Percentiles rank a stretch among this genome's conserved stretches.
These are phyloP conservation scores for Rhododendron simsii DNA, from an alignment of 148 eudicot genomes.

Conservation along the genomic window DNA sequence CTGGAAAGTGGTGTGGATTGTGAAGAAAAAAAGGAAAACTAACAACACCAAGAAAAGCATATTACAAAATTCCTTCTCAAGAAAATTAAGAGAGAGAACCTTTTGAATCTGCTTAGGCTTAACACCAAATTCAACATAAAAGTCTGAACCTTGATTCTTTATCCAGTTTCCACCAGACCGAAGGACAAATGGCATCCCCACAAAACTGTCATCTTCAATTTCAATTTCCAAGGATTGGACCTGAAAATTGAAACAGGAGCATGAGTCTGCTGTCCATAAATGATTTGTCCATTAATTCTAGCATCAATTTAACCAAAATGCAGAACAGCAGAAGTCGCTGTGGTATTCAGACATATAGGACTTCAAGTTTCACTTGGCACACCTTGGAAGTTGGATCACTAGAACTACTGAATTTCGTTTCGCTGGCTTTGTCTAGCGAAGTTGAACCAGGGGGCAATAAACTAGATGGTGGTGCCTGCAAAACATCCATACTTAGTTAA, in stretches of 20 bases:
- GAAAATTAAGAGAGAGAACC: slow-evolving; percentile 20
- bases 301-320: neutral
- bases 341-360: neutral
- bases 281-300: neutral
- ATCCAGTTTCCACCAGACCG: slow-evolving; percentile 76
- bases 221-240: slow-evolving; percentile 61
- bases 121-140: slow-evolving; percentile 55
- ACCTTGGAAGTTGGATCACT: slow-evolving; percentile 57
- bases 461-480: slow-evolving; percentile 72
- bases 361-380: slow-evolving; percentile 12
- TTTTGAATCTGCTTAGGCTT: slow-evolving; percentile 35
- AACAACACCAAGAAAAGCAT: slow-evolving; percentile 4
- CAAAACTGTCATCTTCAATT: slow-evolving; percentile 56
- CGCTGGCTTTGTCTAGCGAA: slow-evolving; percentile 50
- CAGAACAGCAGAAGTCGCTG: neutral
- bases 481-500: slow-evolving; percentile 3
- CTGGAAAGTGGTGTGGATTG: neutral
- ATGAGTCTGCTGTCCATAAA: neutral
- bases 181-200: slow-evolving; percentile 97
- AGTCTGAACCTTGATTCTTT: slow-evolving; percentile 84
- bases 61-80: neutral
- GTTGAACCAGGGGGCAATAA: slow-evolving; percentile 69
- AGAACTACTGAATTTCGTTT: slow-evolving; percentile 53
- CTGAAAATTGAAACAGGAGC: slow-evolving; percentile 31
- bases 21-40: neutral